Evolutionary conservation across 805 yeast genomes (phyloP).

Genomic region (Vanderwaltozyma verrucispora): DNA sequence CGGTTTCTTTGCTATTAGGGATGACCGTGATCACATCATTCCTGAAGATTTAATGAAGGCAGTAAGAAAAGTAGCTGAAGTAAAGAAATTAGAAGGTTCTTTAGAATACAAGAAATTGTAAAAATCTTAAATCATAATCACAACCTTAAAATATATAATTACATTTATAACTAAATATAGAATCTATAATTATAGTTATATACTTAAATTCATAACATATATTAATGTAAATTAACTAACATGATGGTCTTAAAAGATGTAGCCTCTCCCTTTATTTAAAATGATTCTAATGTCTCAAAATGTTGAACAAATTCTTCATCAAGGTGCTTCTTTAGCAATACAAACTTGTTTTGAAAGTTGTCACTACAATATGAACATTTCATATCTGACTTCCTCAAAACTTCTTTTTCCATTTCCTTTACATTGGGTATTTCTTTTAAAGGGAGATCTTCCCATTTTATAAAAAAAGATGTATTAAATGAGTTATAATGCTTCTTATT

Average conservation of each 20-base stretch:
- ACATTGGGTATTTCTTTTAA: constrained; percentile 23
- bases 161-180: constrained; percentile 4
- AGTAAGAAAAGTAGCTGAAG: constrained; percentile 92
- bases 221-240: too few species aligned
- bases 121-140: neutral
- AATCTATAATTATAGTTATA: too few species aligned
- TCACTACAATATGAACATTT: constrained; percentile 34
- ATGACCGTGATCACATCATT: constrained; percentile 87
- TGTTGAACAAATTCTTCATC: constrained; percentile 27
- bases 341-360: constrained; percentile 35
- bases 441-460: constrained; percentile 42
- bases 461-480: constrained; percentile 56
- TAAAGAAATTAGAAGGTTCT: constrained; percentile 94
- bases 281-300: constrained; percentile 6
- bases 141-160: neutral
- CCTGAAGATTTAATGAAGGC: constrained; percentile 97
- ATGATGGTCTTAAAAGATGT: too few species aligned
- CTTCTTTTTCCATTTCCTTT: constrained; percentile 30
- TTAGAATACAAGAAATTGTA: constrained; percentile 89
- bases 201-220: too few species aligned
- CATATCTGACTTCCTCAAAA: constrained; percentile 28
- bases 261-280: too few species aligned
- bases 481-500: constrained; percentile 60
- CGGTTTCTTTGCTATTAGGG: constrained; percentile 96
- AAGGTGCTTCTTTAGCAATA: constrained; percentile 34